Conservation (phyloP, 192 early-diverging fungal genomes). For the Chytriomyces sp. region DNA sequence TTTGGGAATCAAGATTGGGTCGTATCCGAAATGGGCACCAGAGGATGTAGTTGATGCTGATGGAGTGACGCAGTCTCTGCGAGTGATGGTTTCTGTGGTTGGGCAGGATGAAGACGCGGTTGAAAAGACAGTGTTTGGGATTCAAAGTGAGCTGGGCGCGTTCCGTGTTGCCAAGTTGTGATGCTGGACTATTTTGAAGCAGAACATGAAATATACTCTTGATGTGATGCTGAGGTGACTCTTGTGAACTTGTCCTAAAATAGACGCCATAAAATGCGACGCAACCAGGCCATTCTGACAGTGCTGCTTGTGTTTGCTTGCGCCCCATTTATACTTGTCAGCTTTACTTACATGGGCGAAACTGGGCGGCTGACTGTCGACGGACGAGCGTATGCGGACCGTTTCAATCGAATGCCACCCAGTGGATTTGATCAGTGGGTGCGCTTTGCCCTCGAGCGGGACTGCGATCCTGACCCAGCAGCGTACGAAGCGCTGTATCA, state of each 20-base stretch:
- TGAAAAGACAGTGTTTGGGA: constrained; percentile 34
- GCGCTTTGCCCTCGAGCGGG: neutral
- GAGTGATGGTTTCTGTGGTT: constrained; percentile 62
- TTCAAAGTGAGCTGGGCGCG: constrained; percentile 20
- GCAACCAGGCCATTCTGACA: neutral
- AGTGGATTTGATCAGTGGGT: neutral
- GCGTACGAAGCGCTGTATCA: neutral
- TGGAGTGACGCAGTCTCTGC: constrained; percentile 15
- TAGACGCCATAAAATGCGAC: neutral
- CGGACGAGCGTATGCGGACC: neutral
- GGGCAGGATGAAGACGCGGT: constrained; percentile 49
- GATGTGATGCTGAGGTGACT: too few species aligned
- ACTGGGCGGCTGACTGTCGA: neutral
- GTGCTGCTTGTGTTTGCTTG: neutral
- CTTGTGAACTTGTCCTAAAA: too few species aligned
- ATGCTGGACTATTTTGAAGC: too few species aligned
- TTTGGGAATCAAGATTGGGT: constrained; percentile 54
- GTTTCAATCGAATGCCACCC: neutral
- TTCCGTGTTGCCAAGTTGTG: neutral
- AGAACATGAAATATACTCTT: too few species aligned
- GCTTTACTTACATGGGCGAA: neutral
- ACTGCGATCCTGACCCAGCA: neutral
- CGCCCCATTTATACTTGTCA: neutral
- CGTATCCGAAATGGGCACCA: constrained; percentile 59
- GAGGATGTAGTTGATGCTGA: neutral